phyloP scores from a whole-genome alignment of 495 filamentous ascomycete species.

The Astrothelium subdiscretum region DNA sequence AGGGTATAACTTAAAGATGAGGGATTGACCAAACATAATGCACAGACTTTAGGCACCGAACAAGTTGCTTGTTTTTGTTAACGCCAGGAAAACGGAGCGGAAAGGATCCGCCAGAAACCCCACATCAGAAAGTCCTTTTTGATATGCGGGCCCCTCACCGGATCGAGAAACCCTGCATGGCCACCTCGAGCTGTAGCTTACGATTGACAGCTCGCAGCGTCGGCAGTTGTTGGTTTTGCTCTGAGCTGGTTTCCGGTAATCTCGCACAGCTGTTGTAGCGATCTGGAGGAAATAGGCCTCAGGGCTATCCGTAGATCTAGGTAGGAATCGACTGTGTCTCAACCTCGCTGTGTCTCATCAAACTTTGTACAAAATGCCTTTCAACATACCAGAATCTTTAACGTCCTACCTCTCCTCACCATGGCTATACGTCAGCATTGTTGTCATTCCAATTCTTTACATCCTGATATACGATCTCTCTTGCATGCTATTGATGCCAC shows the following conservation, averaged over 20 bases:
- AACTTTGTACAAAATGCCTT: background rate
- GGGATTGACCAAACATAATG: too few relatives aligned
- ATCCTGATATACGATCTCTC: slow-evolving; percentile 15
- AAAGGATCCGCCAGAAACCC: background rate
- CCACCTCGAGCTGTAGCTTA: background rate
- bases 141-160: background rate
- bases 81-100: background rate
- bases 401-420: background rate
- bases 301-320: too few relatives aligned
- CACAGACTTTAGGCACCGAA: too few relatives aligned
- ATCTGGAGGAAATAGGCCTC: too few relatives aligned
- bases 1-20: too few relatives aligned
- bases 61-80: too few relatives aligned
- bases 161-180: background rate
- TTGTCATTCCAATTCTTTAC: background rate
- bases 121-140: background rate
- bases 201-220: background rate
- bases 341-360: too few relatives aligned
- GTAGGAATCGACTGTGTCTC: too few relatives aligned
- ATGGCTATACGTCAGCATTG: background rate
- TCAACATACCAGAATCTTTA: background rate
- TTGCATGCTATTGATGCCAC: slow-evolving; percentile 28
- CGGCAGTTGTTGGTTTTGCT: background rate
- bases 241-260: too few relatives aligned
- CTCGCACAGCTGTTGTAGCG: too few relatives aligned